Evolutionary conservation across 1,284 basidiomycete species (phyloP).

Genomic region (Flammula alnicola): DNA sequence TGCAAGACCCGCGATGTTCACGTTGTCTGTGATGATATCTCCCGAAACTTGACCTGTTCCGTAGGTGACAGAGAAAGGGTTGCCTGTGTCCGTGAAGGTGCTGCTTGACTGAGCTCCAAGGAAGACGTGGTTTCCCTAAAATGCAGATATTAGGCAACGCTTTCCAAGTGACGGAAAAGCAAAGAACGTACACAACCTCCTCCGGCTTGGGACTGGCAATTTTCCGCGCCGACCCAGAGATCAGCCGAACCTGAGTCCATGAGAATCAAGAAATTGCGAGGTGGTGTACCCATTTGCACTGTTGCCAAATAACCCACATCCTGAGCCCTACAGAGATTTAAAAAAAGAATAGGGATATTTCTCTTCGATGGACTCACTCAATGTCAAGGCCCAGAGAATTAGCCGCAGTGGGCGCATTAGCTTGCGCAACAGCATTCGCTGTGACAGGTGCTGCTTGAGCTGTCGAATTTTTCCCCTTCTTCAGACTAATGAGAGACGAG

Average conservation of each 20-base stretch:
- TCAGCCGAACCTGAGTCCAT: conserved; percentile 90
- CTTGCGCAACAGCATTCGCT: conserved; percentile 26
- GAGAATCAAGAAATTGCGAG: conserved; percentile 71
- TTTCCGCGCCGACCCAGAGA: conserved; percentile 76
- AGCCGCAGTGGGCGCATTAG: conserved; percentile 53
- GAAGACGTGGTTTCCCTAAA: conserved; percentile 67
- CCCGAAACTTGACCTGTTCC: conserved; percentile 78
- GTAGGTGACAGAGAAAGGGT: conserved; percentile 74
- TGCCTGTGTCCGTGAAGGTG: conserved; percentile 61
- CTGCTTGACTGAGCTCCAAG: conserved; percentile 71
- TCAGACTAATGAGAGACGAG: conserved; percentile 8
- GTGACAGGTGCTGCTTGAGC: not conserved
- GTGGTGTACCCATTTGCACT: conserved; percentile 80
- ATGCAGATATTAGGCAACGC: conserved; percentile 21
- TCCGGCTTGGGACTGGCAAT: conserved; percentile 50
- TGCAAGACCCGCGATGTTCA: conserved; percentile 69
- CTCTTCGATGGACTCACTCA: conserved; percentile 48
- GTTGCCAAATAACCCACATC: conserved; percentile 70
- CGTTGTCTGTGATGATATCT: conserved; percentile 66
- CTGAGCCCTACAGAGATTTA: conserved; percentile 36
- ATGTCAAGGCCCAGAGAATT: conserved; percentile 78
- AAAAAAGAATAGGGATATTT: not conserved
- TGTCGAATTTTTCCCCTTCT: conserved; percentile 16
- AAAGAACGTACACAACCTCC: conserved; percentile 54
- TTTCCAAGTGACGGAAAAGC: conserved; percentile 3